These are phyloP conservation scores for Farysia itapuensis DNA, from an alignment of 1,284 basidiomycete species.

Conservation along the genomic window DNA sequence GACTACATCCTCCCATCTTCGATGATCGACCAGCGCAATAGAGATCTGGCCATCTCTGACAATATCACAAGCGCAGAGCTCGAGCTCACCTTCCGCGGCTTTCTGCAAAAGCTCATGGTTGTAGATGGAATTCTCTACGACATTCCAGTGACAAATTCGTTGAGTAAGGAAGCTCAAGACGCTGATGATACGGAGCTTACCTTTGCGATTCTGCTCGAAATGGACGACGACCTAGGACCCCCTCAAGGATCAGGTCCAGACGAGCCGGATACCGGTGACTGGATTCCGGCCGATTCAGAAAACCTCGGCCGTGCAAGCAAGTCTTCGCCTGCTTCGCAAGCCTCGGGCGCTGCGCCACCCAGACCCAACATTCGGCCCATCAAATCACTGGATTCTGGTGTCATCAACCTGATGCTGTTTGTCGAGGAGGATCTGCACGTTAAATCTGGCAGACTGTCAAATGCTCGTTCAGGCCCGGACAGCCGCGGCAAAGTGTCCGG, in stretches of 20 bases:
- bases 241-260: conserved; percentile 10
- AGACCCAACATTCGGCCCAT: conserved; percentile 27
- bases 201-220: conserved; percentile 79
- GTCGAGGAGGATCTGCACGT: conserved; percentile 34
- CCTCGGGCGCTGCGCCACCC: not conserved
- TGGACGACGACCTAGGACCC: conserved; percentile 67
- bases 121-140: conserved; percentile 72
- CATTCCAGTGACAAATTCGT: conserved; percentile 5
- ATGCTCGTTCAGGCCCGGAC: not conserved
- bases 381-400: conserved; percentile 36
- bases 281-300: conserved; percentile 29
- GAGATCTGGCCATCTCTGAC: conserved; percentile 66
- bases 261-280: conserved; percentile 22
- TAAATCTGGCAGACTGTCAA: conserved; percentile 28
- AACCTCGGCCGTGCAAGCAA: conserved; percentile 7
- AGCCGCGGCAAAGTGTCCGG: not conserved
- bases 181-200: conserved; percentile 70
- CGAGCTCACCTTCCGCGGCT: conserved; percentile 77
- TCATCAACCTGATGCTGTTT: conserved; percentile 40
- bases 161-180: conserved; percentile 4
- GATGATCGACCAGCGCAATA: conserved; percentile 70
- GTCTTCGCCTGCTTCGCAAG: not conserved
- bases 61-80: conserved; percentile 70
- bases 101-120: conserved; percentile 79
- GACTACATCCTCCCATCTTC: conserved; percentile 71